These are phyloP conservation scores for Fragaria nilgerrensis DNA, from an alignment of 306 rosid genomes.

Conservation along the genomic window DNA sequence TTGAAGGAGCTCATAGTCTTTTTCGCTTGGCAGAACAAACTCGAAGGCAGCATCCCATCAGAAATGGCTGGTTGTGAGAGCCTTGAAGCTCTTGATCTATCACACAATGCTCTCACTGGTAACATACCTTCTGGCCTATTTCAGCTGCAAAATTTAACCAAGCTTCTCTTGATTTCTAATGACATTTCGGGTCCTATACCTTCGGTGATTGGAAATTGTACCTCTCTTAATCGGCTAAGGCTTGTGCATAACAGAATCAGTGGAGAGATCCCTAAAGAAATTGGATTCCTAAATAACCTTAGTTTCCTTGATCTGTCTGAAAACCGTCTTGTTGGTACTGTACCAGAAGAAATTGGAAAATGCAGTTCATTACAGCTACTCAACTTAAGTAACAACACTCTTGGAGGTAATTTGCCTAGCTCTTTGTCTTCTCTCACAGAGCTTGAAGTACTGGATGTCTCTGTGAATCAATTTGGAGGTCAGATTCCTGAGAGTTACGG, in stretches of 20 bases:
- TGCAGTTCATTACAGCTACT: constrained; percentile 73
- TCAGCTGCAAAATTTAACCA: constrained; percentile 70
- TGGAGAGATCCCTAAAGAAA: constrained; percentile 66
- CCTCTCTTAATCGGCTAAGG: constrained; percentile 66
- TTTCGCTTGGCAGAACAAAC: constrained; percentile 88
- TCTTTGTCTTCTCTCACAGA: constrained; percentile 56
- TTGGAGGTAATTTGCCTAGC: constrained; percentile 58
- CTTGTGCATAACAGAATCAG: constrained; percentile 56
- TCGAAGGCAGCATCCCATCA: constrained; percentile 71
- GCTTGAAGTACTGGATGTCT: constrained; percentile 71
- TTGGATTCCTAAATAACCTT: constrained; percentile 53
- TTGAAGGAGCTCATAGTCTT: constrained; percentile 53
- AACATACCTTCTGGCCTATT: constrained; percentile 67
- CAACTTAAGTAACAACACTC: constrained; percentile 74
- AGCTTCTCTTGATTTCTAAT: constrained; percentile 70
- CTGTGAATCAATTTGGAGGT: constrained; percentile 57
- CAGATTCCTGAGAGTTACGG: constrained; percentile 56
- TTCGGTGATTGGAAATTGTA: constrained; percentile 57
- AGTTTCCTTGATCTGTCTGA: constrained; percentile 75
- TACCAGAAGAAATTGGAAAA: constrained; percentile 65
- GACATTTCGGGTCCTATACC: constrained; percentile 70
- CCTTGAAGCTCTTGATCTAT: constrained; percentile 76
- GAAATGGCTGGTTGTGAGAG: constrained; percentile 53
- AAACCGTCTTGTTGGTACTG: constrained; percentile 56
- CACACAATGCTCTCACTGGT: constrained; percentile 64